Percentiles rank a stretch among this genome's conserved stretches.
phyloP scores from a whole-genome alignment of 106 monocot species.

The Xerophyta viscosa region DNA sequence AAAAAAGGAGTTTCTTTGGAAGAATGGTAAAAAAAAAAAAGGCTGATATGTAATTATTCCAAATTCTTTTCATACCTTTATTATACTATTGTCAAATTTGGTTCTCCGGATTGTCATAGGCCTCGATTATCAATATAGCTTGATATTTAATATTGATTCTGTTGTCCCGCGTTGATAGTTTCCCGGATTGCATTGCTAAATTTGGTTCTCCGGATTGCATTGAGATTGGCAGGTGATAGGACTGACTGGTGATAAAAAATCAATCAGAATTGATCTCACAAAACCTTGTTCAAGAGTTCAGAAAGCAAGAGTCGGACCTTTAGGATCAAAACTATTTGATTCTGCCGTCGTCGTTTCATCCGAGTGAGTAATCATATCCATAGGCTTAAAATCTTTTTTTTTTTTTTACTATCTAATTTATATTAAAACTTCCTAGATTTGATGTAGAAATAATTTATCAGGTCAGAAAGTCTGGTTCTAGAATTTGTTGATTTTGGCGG shows the following conservation, averaged over 20 bases:
- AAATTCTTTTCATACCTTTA: too few relatives aligned
- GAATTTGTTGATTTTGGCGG: conserved; percentile 97
- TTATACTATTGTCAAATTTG: too few relatives aligned
- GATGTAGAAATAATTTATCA: conserved; percentile 12
- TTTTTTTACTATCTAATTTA: too few relatives aligned
- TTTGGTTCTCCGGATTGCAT: conserved; percentile 7
- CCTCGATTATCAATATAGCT: too few relatives aligned
- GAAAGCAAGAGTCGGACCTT: conserved; percentile 86
- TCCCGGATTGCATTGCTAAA: not conserved
- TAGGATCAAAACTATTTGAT: conserved; percentile 87
- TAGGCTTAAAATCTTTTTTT: too few relatives aligned
- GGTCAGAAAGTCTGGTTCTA: conserved; percentile 59
- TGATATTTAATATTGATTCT: too few relatives aligned
- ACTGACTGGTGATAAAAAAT: conserved; percentile 42
- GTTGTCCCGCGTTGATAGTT: too few relatives aligned
- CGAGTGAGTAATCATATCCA: conserved; percentile 39
- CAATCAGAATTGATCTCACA: conserved; percentile 72
- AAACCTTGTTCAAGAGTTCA: conserved; percentile 45
- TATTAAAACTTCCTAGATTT: not conserved
- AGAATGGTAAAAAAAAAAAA: too few relatives aligned
- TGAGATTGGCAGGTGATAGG: conserved; percentile 74
- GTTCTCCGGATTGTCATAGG: too few relatives aligned
- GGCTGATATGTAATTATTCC: too few relatives aligned
- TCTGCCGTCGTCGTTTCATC: conserved; percentile 86
- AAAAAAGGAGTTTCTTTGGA: too few relatives aligned